Evolutionary conservation across 2,329 filamentous ascomycete genomes (phyloP), one percentile per base, ranked within the genome.

Genomic region (Ophiosphaerella herpotricha): DNA sequence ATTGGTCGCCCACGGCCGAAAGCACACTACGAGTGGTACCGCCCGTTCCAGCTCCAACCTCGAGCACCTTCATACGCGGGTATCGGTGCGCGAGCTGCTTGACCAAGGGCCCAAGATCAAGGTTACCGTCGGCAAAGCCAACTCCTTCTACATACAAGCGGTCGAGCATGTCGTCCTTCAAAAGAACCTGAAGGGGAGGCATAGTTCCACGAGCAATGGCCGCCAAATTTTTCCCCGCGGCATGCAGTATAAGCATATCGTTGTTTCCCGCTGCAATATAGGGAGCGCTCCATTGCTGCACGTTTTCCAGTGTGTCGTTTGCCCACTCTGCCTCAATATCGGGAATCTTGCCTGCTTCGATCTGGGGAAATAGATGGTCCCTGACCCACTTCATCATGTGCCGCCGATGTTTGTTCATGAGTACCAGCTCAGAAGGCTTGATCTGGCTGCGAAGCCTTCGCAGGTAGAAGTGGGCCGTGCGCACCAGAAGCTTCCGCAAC

Each of bases 61-160:
- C 43, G 1, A 60, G 39, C 7, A 57, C 45, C 2, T 48, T 44
- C 34, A 41, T 33, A 11, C 40, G 35, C 11, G 52, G 52, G 34
- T 46, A 46, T 13, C 38, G 16, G 31, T 53, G 44, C 7, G 41
- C 38, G 4, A 55, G 14, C 24, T 48, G 48, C 12, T 38, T 16
- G 12, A 48, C 37, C 29, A 37, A 11, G 8, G 13, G 5, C 12
- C 23, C 43, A 4, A 51, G 16, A 16, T 33, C 8, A 13, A 23
- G n/a, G 13, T 38, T 46, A 24, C 12, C 9, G 11, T 26, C 21
- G 31, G 14, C 14, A 40, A 51, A 37, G 9, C 39, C 48, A 12
- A 48, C 8, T n/a, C 21, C 48, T n/a, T 48, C 11, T 9, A 16
- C 26, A 34, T 56, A 54, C 3, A 42, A 43, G 12, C 35, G 13